Base-by-base conservation (phyloP, 495 filamentous ascomycete genomes). In the Penicillium psychrofluorescens region DNA sequence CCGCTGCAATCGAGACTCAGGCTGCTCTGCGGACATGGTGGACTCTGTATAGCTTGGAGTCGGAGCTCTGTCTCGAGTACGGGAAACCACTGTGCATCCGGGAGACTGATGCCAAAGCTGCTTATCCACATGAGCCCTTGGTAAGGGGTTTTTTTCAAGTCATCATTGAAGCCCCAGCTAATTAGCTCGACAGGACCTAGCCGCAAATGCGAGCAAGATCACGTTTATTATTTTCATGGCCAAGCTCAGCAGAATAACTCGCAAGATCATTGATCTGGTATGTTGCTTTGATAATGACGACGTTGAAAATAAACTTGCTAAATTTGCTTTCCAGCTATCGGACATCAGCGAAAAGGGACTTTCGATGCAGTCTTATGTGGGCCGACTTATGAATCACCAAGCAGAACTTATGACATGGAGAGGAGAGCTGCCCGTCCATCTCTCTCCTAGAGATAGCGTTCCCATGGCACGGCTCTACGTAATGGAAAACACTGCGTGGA, bases 361-460 rank as follows among this genome's bases (percentile, higher is more conserved):
- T 38, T 22, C 11, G 8, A 13, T 45, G 11, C 31, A 50, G 11
- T 41, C 41, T 9, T 50, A 45, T 34, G 47, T 45, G 11, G 47
- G 47, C 13, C 41, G 47, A 3, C 28, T 50, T 28, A 50, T 50
- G 47, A 50, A 50, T 15, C 47, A 40, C 33, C 47, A 50, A 38
- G 47, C 47, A 14, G 47, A 50, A 33, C 42, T 50, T 7, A 50
- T 50, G 47, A 50, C 47, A 3, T 50, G 47, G 47, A 30, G 42
- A 15, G 47, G 37, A 11, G 41, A 50, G 5, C 42, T 50, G 10
- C 42, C 47, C 2, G 11, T n/a, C 2, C 47, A 50, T 38, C 29
- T 50, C 8, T 41, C 47, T 5, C 33, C 42, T 8, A 37, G 30
- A 5, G 27, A 45, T 22, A 37, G 15, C 8, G 8, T n/a, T 5